Evolutionary conservation across 371 early-diverging fungal genomes (phyloP).

Genomic region (Amoeboaphelidium protococcarum): DNA sequence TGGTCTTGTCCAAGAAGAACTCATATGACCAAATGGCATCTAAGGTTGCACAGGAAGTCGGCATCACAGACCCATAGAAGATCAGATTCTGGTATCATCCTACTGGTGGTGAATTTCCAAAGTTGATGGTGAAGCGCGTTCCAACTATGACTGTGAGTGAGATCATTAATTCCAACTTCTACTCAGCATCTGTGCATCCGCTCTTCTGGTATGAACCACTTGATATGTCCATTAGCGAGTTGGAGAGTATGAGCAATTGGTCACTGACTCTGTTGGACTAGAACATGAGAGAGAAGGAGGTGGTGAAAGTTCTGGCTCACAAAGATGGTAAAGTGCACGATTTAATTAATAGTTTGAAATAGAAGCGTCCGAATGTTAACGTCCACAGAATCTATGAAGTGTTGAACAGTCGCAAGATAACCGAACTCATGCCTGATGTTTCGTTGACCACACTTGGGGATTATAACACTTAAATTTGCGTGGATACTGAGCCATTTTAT

Average conservation of each 20-base stretch:
- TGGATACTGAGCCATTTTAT: too few species aligned
- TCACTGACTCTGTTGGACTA: conserved; percentile 48
- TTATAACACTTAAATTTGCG: too few species aligned
- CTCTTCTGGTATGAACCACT: conserved; percentile 3
- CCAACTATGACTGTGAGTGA: conserved; percentile 24
- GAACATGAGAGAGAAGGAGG: conserved; percentile 27
- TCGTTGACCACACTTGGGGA: too few species aligned
- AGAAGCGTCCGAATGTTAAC: conserved; percentile 2
- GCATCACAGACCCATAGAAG: conserved; percentile 27
- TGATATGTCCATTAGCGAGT: conserved; percentile 22
- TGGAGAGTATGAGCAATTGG: conserved; percentile 30
- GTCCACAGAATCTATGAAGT: too few species aligned
- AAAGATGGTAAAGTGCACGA: neutral
- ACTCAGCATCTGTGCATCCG: neutral
- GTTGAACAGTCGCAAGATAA: too few species aligned
- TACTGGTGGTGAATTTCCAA: conserved; percentile 12
- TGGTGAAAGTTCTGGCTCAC: conserved; percentile 3
- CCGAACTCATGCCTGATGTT: too few species aligned
- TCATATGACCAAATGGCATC: conserved; percentile 28
- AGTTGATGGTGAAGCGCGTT: conserved; percentile 16
- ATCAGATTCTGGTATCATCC: conserved; percentile 27
- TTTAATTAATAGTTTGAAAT: neutral
- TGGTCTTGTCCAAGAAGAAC: conserved; percentile 31
- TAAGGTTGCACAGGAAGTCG: conserved; percentile 24
- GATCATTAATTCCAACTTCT: conserved; percentile 20